Evolutionary conservation across 345 rosid species (phyloP), one percentile per base, ranked within the genome.

Genomic region (Camelina neglecta): DNA sequence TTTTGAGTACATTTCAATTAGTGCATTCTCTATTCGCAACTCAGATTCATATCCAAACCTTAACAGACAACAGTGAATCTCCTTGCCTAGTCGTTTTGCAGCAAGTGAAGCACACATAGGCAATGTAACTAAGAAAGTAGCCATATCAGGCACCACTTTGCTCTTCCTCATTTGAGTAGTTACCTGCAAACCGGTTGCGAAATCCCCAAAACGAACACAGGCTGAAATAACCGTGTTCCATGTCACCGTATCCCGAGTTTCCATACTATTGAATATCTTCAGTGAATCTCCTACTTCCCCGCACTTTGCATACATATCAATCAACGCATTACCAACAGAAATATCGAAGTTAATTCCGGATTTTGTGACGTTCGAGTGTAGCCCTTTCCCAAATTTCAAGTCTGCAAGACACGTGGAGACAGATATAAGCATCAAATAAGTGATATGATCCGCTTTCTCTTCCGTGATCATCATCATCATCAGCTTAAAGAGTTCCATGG

Each of bases 1-100:
- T 72, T 86, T 90, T 53, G 96, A 84, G 73, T 88, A 90, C 92
- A 86, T 86, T 74, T 88, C 89, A 36, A 88, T 85, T 16, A 90
- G 77, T 47, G 93, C 89, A 68, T 88, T 90, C 41, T 89, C 89
- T 7, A 78, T 64, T 11, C 78, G 79, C 77, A 85, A 67, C 59
- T 79, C 67, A 0, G 83, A 74, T 65, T 84, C 90, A 76, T 84
- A 74, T 7, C 87, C 92, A 53, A 84, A 79, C 82, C 85, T 83
- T 47, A 85, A 59, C 54, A 82, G 75, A 63, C 71, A 85, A 64
- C 86, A 85, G 49, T 90, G 96, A 58, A 84, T 76, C 84, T 90
- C 92, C 70, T 81, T 88, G 54, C 96, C 96, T 66, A 68, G 87
- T 54, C 81, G 64, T 76, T 85, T 86, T 51, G 87, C 83, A 67